Conservation (phyloP, 192 early-diverging fungal species). For the Powellomyces hirtus region DNA sequence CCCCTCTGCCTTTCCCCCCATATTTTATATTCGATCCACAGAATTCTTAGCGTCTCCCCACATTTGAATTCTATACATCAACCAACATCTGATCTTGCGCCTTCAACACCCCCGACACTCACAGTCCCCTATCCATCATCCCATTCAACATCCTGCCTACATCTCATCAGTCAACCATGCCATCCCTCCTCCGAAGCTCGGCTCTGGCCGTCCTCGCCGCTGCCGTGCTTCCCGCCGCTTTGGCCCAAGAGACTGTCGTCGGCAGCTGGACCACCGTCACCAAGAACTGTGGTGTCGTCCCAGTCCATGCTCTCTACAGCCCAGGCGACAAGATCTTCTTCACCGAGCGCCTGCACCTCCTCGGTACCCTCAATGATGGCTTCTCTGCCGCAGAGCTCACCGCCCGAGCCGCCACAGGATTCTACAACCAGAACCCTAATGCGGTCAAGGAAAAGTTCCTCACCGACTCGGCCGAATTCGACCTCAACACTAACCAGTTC, state of each 20-base stretch:
- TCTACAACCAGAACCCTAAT: constrained; percentile 13
- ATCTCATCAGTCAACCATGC: too few species aligned
- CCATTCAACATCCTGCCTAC: too few species aligned
- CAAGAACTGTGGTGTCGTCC: constrained; percentile 1
- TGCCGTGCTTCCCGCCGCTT: too few species aligned
- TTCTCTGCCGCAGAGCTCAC: neutral
- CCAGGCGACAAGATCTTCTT: constrained; percentile 18
- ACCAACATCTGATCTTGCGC: too few species aligned
- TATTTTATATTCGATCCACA: too few species aligned
- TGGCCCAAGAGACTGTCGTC: neutral
- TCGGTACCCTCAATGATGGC: neutral
- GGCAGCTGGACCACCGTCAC: neutral
- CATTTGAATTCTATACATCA: too few species aligned
- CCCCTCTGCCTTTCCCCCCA: too few species aligned
- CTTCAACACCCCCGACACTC: too few species aligned
- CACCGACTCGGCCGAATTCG: constrained; percentile 19
- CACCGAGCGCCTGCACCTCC: constrained; percentile 15
- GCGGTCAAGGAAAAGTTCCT: neutral
- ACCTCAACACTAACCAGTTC: constrained; percentile 12
- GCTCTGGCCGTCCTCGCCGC: too few species aligned
- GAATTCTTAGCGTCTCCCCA: too few species aligned
- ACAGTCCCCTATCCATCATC: too few species aligned
- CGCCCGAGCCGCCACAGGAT: constrained; percentile 5
- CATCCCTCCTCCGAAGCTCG: too few species aligned
- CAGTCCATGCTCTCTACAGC: neutral